Conservation (phyloP, 495 filamentous ascomycete genomes). For the Penicillium cosmopolitanum region DNA sequence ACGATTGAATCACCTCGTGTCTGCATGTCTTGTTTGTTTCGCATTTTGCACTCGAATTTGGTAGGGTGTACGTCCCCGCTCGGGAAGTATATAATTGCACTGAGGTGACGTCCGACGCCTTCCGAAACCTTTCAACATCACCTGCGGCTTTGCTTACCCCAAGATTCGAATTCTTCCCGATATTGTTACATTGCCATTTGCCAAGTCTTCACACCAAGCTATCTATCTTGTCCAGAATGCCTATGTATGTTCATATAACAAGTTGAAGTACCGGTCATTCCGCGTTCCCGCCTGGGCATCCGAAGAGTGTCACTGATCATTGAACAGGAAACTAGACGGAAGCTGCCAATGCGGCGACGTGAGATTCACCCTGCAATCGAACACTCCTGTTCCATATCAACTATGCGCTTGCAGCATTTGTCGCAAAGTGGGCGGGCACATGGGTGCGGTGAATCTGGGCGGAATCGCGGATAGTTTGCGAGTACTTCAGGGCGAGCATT, state of each 20-base stretch:
- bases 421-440: constrained; percentile 55
- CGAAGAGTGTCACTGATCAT: background rate
- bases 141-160: no score
- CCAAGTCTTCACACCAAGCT: background rate
- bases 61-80: background rate
- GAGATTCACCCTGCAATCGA: constrained; percentile 54
- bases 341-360: constrained; percentile 59
- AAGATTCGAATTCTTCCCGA: background rate
- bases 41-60: background rate
- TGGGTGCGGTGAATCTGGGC: constrained; percentile 55
- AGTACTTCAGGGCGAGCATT: constrained; percentile 49
- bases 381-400: constrained; percentile 59
- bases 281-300: no score
- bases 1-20: no score
- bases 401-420: constrained; percentile 62
- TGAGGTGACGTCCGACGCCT: background rate
- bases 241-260: constrained; percentile 26
- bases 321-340: constrained; percentile 51
- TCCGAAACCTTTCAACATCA: background rate
- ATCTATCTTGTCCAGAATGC: constrained; percentile 18
- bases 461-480: constrained; percentile 51
- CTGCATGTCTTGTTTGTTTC: constrained; percentile 8
- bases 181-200: background rate
- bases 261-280: background rate
- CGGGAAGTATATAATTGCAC: constrained; percentile 15